Evolutionary conservation across 768 basidiomycete genomes (phyloP).

Genomic region (Psilocybe sp.): DNA sequence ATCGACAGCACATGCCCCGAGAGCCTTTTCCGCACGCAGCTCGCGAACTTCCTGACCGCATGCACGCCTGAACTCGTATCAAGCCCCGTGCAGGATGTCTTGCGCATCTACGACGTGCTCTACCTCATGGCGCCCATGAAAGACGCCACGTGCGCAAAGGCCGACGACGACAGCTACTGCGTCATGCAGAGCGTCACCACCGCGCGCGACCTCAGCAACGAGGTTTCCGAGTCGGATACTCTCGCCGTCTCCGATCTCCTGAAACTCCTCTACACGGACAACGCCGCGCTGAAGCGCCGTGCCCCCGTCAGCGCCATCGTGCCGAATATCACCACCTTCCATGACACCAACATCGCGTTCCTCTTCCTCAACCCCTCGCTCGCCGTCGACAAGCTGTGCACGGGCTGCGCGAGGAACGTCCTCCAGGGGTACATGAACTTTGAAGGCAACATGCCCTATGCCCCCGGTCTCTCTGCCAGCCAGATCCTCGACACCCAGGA

Average conservation of each 20-base stretch:
- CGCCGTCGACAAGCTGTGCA: conserved; percentile 63
- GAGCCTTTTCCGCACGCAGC: conserved; percentile 53
- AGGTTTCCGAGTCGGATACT: conserved; percentile 15
- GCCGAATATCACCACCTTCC: conserved; percentile 57
- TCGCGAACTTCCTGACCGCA: conserved; percentile 65
- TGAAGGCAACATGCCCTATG: conserved; percentile 72
- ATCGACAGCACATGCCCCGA: conserved; percentile 52
- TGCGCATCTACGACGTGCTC: conserved; percentile 73
- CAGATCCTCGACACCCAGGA: conserved; percentile 64
- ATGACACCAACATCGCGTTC: conserved; percentile 69
- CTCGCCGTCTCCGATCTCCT: conserved; percentile 16
- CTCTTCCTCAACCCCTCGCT: conserved; percentile 64
- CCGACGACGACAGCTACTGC: conserved; percentile 71
- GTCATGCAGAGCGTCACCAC: conserved; percentile 43
- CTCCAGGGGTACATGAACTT: conserved; percentile 75
- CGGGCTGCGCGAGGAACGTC: conserved; percentile 74
- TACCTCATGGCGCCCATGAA: conserved; percentile 69
- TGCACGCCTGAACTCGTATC: conserved; percentile 73
- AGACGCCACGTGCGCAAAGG: conserved; percentile 72
- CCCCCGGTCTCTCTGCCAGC: conserved; percentile 65
- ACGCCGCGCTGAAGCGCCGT: conserved; percentile 28
- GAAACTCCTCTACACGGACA: conserved; percentile 20
- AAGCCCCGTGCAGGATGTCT: conserved; percentile 43
- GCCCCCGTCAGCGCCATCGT: conserved; percentile 30
- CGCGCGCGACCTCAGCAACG: conserved; percentile 18